These are phyloP conservation scores for Metarhizium guizhouense DNA, from an alignment of 2,329 filamentous ascomycete genomes.

Conservation along the genomic window DNA sequence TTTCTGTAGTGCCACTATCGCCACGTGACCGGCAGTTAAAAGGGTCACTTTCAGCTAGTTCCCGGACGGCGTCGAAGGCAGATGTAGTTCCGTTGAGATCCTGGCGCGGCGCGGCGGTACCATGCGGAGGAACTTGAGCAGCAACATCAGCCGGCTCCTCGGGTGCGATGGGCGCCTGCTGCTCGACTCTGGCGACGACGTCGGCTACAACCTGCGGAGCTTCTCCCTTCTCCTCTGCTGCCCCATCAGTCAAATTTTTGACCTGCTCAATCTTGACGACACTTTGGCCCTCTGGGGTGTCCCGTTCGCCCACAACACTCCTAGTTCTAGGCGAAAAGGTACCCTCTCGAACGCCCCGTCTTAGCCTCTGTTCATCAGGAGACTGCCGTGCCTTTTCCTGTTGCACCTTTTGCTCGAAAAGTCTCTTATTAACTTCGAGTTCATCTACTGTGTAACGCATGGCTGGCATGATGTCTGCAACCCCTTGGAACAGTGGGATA, in stretches of 20 bases:
- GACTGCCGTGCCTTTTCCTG: constrained; percentile 46
- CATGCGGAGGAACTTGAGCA: neutral
- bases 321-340: constrained; percentile 36
- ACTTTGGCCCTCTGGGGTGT: constrained; percentile 14
- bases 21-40: constrained; percentile 29
- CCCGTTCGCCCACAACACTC: constrained; percentile 26
- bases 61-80: constrained; percentile 36
- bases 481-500: constrained; percentile 79
- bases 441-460: constrained; percentile 81
- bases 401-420: constrained; percentile 62
- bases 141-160: constrained; percentile 6
- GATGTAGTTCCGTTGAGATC: constrained; percentile 35
- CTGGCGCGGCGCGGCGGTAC: constrained; percentile 16
- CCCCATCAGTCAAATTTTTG: constrained; percentile 13
- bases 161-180: constrained; percentile 8
- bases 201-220: constrained; percentile 16
- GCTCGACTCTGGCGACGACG: constrained; percentile 14
- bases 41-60: constrained; percentile 40
- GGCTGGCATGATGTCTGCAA: constrained; percentile 75
- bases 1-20: constrained; percentile 20
- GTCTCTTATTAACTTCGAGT: constrained; percentile 64
- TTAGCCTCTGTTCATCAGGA: constrained; percentile 28
- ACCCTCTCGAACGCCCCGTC: constrained; percentile 28
- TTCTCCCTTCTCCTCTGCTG: constrained; percentile 12
- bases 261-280: constrained; percentile 10